These are phyloP conservation scores for Globisporangium middletonii DNA, from an alignment of 352 stramenopile genomes.

Conservation along the genomic window DNA sequence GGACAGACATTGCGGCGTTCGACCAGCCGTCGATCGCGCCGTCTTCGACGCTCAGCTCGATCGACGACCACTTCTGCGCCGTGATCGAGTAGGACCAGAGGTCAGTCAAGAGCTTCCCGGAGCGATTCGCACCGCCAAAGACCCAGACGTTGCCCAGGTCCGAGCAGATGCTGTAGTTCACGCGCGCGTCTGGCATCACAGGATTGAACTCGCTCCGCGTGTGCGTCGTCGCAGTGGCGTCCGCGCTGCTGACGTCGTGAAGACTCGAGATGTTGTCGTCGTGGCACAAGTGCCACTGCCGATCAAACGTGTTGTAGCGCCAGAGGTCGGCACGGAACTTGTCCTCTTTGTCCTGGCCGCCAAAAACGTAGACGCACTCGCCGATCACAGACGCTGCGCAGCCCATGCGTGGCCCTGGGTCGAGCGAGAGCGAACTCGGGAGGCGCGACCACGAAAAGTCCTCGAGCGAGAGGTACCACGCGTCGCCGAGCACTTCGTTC, in stretches of 20 bases:
- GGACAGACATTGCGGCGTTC: conserved; percentile 37
- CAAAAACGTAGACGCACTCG: conserved; percentile 82
- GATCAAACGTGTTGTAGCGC: conserved; percentile 86
- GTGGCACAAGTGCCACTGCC: conserved; percentile 79
- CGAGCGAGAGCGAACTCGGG: conserved; percentile 63
- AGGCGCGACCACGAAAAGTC: conserved; percentile 78
- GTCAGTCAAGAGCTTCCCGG: conserved; percentile 47
- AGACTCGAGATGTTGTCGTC: conserved; percentile 63
- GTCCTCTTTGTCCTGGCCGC: conserved; percentile 74
- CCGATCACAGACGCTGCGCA: conserved; percentile 69
- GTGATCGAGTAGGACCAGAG: conserved; percentile 76
- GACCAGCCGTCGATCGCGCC: conserved; percentile 33
- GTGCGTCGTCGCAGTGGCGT: conserved; percentile 3
- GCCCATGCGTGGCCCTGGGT: conserved; percentile 64
- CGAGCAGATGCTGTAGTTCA: conserved; percentile 64
- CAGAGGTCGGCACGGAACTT: conserved; percentile 74
- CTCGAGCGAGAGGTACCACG: conserved; percentile 78
- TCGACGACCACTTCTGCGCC: conserved; percentile 51
- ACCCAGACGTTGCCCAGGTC: conserved; percentile 83
- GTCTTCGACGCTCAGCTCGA: conserved; percentile 48
- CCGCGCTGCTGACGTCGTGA: conserved; percentile 10
- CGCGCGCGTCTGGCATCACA: conserved; percentile 40
- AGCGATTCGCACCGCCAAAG: conserved; percentile 48
- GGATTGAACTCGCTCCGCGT: conserved; percentile 36
- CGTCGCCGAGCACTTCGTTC: conserved; percentile 65